Evolutionary conservation across 306 rosid genomes (phyloP).

Genomic region (Quercus robur): DNA sequence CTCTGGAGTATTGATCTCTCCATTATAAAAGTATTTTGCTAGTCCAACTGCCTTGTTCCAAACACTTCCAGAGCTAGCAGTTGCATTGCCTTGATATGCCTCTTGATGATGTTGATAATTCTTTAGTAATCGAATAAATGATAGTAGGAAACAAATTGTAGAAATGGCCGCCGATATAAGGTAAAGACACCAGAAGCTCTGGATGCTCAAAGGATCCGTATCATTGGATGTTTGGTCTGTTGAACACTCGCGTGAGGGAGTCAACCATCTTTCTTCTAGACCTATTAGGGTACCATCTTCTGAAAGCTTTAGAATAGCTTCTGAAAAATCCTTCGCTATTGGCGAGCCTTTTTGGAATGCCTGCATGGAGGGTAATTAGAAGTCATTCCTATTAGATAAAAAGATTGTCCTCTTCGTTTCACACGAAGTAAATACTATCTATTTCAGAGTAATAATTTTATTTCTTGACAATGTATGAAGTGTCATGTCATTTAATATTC

Average conservation of each 20-base stretch:
- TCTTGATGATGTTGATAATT: not conserved
- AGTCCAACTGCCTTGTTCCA: too few relatives aligned
- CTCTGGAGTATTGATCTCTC: too few relatives aligned
- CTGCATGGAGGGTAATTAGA: slow-evolving; percentile 11
- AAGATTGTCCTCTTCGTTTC: not conserved
- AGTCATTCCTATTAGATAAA: not conserved
- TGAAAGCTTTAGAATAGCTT: slow-evolving; percentile 19
- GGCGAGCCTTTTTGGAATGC: slow-evolving; percentile 43
- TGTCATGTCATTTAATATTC: too few relatives aligned
- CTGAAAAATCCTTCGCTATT: slow-evolving; percentile 31
- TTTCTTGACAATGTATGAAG: too few relatives aligned
- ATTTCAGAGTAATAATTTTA: too few relatives aligned
- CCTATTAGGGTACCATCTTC: slow-evolving; percentile 13
- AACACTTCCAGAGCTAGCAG: not conserved
- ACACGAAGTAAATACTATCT: too few relatives aligned
- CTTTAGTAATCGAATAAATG: not conserved
- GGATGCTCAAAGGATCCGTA: slow-evolving; percentile 9
- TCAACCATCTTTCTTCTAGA: slow-evolving; percentile 15
- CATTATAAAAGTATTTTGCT: too few relatives aligned
- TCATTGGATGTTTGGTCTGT: not conserved
- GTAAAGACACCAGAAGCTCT: slow-evolving; percentile 28
- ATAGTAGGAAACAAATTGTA: slow-evolving; percentile 14
- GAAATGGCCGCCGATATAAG: slow-evolving; percentile 13
- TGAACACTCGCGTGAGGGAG: not conserved
- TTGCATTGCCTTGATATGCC: not conserved